Evolutionary conservation across 2,329 filamentous ascomycete species (phyloP).

Genomic region (Botrytis galanthina): DNA sequence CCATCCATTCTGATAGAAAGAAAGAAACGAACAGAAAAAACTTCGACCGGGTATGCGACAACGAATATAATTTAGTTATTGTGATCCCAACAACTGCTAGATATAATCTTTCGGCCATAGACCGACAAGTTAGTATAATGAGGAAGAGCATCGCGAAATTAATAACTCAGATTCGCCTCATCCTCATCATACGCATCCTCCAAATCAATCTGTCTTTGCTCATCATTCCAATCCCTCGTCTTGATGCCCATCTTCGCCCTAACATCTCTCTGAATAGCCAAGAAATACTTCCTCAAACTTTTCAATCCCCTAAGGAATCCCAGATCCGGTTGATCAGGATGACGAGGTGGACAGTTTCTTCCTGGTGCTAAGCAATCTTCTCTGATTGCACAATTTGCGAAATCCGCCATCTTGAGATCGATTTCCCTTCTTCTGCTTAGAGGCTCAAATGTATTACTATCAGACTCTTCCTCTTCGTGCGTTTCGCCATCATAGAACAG

Average conservation of each 20-base stretch:
- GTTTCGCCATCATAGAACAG: constrained; percentile 94
- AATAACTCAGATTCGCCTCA: constrained; percentile 20
- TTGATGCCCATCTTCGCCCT: constrained; percentile 38
- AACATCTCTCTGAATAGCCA: constrained; percentile 80
- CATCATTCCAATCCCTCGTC: constrained; percentile 11
- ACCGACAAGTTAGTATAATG: neutral
- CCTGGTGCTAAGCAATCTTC: constrained; percentile 63
- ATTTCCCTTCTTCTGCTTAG: constrained; percentile 52
- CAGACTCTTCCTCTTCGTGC: constrained; percentile 49
- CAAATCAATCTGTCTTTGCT: constrained; percentile 7
- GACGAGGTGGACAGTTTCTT: constrained; percentile 73
- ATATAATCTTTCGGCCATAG: neutral
- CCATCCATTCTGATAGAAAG: neutral
- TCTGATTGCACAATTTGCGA: constrained; percentile 93
- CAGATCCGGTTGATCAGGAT: constrained; percentile 77
- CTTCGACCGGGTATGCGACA: neutral
- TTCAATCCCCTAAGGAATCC: constrained; percentile 86
- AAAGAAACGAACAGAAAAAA: neutral
- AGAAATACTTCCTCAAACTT: constrained; percentile 78
- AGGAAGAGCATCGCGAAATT: neutral
- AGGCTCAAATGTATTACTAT: constrained; percentile 43
- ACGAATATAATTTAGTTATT: neutral
- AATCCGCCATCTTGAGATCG: constrained; percentile 96
- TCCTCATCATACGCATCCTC: constrained; percentile 15
- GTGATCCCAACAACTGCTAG: neutral